Evolutionary conservation across 257 asterid species (phyloP).

Genomic region (Primulina tabacum): DNA sequence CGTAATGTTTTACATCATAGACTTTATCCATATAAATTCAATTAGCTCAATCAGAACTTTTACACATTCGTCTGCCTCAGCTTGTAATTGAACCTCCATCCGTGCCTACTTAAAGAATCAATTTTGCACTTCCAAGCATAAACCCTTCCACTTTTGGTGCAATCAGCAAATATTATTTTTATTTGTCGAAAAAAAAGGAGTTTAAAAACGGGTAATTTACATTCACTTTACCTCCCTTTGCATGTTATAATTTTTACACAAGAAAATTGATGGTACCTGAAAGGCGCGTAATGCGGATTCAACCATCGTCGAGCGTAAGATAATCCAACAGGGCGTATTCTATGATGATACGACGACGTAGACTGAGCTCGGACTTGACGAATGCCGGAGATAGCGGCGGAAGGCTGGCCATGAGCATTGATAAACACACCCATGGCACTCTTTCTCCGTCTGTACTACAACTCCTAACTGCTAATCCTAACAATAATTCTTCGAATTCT

Average conservation of each 20-base stretch:
- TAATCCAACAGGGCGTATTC: slow-evolving; percentile 36
- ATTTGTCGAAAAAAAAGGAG: neutral
- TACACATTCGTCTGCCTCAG: neutral
- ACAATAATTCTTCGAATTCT: slow-evolving; percentile 21
- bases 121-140: neutral
- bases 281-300: slow-evolving; percentile 35
- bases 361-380: slow-evolving; percentile 32
- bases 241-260: too few relatives aligned
- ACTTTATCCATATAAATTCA: neutral
- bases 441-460: slow-evolving; percentile 17
- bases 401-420: slow-evolving; percentile 42
- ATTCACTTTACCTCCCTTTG: too few relatives aligned
- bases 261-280: slow-evolving; percentile 35
- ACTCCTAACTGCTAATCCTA: slow-evolving; percentile 19
- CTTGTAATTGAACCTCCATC: neutral
- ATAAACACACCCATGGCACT: slow-evolving; percentile 45
- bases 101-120: neutral
- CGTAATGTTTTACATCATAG: neutral
- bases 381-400: slow-evolving; percentile 24
- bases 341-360: slow-evolving; percentile 40
- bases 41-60: neutral
- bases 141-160: neutral
- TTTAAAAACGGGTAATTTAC: neutral
- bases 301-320: slow-evolving; percentile 48
- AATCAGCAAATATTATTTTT: neutral